Base-by-base conservation (phyloP, 768 basidiomycete species). In the Lactarius pseudohatsudake region DNA sequence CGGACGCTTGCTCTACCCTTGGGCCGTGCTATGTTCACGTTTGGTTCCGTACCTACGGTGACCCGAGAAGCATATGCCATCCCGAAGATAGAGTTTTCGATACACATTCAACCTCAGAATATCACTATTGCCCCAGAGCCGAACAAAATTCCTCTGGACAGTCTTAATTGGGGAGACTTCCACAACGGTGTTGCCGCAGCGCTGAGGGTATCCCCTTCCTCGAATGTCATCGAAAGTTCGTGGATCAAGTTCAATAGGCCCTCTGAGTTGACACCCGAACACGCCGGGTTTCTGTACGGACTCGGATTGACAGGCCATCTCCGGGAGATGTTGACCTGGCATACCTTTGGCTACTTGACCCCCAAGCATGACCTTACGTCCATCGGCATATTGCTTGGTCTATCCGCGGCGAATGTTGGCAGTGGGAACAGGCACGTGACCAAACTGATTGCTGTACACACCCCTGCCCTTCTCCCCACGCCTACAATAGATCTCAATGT, bases 171-270 rank as follows among this genome's bases (percentile, higher is more conserved):
- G 97, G 94, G 92, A n/a, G 92, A 96, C 67, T 99, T 99, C 77
- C 95, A 98, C 77, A 95, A 96, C 69, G 97, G 97, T 11, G 96
- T 97, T 0, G 94, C 94, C 9, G 92, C 94, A 4, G 97, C 90
- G 3, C 76, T 99, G 54, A 87, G 92, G 8, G 86, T 98, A 59
- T 87, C 90, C 0, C 86, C 91, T 0, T 82, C 85, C n/a, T 84
- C 89, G 10, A 77, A 80, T 57, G 86, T 86, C 11, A 84, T 98
- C 53, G 94, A 97, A 74, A 92, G 91, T 72, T 94, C 94, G 0
- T 98, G 96, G 93, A 94, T 97, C 61, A 88, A 90, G 16, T 98
- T 96, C 82, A 96, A 98, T 77, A 92, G 91, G 72, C 96, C 97
- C 0, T 83, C 87, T 0, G 92, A 96, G 55, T 83, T 96, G 61